A percentile compares a stretch with the other conserved stretches of the same genome.
phyloP scores from a whole-genome alignment of 176 grass and related monocot genomes.

The Carex parvula region DNA sequence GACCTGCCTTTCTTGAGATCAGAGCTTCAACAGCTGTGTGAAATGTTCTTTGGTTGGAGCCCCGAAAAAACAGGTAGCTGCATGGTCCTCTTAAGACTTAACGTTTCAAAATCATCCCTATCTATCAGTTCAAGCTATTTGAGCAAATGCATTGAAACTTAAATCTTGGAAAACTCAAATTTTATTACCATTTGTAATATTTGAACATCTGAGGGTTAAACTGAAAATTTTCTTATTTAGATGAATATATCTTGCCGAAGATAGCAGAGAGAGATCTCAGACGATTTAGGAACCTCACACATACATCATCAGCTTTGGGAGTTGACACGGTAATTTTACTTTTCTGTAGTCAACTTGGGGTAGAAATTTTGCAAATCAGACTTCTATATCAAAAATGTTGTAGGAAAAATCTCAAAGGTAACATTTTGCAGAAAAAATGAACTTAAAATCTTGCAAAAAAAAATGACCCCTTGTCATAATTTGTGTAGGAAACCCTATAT shows the following conservation, averaged over 20 bases:
- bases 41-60: conserved; percentile 71
- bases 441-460: background rate
- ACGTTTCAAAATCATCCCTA: background rate
- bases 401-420: background rate
- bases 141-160: too few species aligned
- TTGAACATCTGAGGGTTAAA: too few species aligned
- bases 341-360: background rate
- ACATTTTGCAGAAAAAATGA: background rate
- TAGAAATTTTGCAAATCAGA: background rate
- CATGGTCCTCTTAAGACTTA: background rate
- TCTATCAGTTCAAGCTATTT: background rate
- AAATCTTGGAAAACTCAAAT: too few species aligned
- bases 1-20: conserved; percentile 49
- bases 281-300: conserved; percentile 62
- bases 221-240: conserved; percentile 29
- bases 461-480: background rate
- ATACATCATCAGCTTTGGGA: conserved; percentile 46
- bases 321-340: conserved; percentile 1
- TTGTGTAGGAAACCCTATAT: background rate
- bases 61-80: conserved; percentile 72
- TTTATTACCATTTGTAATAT: too few species aligned
- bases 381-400: background rate
- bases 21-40: conserved; percentile 70
- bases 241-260: conserved; percentile 94
- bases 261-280: conserved; percentile 96